Evolutionary conservation across 176 grass and related monocot genomes (phyloP).

Genomic region (Musa beccarii): DNA sequence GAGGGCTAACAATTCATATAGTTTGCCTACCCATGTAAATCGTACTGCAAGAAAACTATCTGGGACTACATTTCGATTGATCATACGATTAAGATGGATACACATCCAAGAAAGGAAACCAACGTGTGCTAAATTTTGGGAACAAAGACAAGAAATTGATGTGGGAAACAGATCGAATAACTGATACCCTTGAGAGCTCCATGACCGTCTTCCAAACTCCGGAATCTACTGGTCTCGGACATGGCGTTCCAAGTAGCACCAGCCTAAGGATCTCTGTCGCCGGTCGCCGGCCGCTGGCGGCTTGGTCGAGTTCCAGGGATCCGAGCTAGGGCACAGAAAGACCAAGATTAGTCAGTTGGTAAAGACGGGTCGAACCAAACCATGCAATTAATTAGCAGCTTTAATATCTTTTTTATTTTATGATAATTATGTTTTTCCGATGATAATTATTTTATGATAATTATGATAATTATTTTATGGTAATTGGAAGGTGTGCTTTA

Average conservation of each 20-base stretch:
- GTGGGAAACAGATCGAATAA: not conserved
- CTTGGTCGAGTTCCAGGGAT: no score
- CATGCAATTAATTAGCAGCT: no score
- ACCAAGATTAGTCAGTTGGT: no score
- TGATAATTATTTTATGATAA: no score
- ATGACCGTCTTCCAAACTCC: not conserved
- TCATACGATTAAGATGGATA: not conserved
- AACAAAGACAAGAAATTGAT: not conserved
- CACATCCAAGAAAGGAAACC: not conserved
- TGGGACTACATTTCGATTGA: not conserved
- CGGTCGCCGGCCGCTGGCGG: not conserved
- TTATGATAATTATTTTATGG: no score
- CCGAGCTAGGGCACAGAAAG: no score
- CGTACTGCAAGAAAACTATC: not conserved
- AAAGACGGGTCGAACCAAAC: no score
- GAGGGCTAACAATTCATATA: no score
- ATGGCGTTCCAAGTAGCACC: not conserved
- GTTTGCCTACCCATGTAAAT: not conserved
- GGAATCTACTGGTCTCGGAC: not conserved
- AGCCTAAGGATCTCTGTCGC: not conserved
- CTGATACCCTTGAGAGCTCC: not conserved
- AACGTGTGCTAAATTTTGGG: not conserved
- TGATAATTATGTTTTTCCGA: no score
- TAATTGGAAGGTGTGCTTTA: no score
- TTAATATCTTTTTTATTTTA: no score